Evolutionary conservation across 768 basidiomycete genomes (phyloP).

Genomic region (Podaxis sp.): DNA sequence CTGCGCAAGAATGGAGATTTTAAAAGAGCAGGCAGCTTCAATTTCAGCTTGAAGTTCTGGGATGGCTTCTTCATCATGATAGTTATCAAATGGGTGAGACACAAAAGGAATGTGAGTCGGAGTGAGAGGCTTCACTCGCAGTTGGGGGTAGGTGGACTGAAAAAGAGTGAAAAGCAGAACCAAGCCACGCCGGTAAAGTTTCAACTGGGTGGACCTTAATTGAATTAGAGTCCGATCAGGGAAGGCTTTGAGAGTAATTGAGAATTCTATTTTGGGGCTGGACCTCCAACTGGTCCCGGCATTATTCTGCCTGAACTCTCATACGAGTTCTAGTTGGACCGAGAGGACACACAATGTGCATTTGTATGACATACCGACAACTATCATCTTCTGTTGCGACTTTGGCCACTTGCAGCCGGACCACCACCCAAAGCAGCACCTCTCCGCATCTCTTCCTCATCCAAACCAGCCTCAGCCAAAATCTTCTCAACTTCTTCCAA

Average conservation of each 20-base stretch:
- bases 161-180: slow-evolving; percentile 5
- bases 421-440: slow-evolving; percentile 41
- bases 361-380: not conserved
- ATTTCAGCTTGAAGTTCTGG: slow-evolving; percentile 8
- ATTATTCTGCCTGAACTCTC: not conserved
- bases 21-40: slow-evolving; percentile 3
- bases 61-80: slow-evolving; percentile 1
- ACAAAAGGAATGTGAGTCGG: slow-evolving; percentile 7
- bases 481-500: slow-evolving; percentile 82
- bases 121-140: slow-evolving; percentile 8
- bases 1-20: slow-evolving; percentile 5
- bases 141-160: slow-evolving; percentile 8
- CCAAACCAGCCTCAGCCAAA: slow-evolving; percentile 76
- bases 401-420: slow-evolving; percentile 39
- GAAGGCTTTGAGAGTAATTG: slow-evolving; percentile 1
- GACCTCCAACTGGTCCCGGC: not conserved
- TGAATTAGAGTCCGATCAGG: slow-evolving; percentile 4
- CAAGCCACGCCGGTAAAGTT: not conserved
- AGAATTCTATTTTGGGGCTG: not conserved
- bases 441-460: slow-evolving; percentile 74
- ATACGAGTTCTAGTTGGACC: not conserved
- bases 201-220: slow-evolving; percentile 1
- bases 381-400: slow-evolving; percentile 41
- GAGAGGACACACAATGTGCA: not conserved
- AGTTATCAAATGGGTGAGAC: not conserved